A percentile compares a stretch with the other conserved stretches of the same genome.
These are phyloP conservation scores for Erodium texanum DNA, from an alignment of 441 rosid species.

Conservation along the genomic window DNA sequence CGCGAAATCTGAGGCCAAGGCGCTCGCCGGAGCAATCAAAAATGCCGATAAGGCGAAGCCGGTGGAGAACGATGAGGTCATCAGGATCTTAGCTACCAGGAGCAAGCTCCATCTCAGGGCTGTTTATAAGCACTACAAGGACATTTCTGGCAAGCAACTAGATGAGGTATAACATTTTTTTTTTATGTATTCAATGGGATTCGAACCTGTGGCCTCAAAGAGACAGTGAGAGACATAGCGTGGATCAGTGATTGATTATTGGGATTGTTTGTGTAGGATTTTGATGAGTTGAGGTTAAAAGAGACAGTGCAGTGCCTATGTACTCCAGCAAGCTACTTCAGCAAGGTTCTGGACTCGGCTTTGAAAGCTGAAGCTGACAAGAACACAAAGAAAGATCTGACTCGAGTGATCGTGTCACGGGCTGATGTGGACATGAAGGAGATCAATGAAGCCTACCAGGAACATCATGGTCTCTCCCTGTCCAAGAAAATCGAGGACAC, in stretches of 20 bases:
- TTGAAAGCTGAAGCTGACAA: constrained; percentile 42
- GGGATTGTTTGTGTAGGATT: constrained; percentile 38
- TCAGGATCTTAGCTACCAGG: constrained; percentile 61
- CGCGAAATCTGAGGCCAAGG: constrained; percentile 22
- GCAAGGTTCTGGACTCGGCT: constrained; percentile 69
- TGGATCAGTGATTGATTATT: no score
- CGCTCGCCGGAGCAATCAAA: constrained; percentile 31
- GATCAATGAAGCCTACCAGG: constrained; percentile 39
- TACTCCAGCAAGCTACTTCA: constrained; percentile 53
- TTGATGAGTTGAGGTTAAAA: constrained; percentile 33
- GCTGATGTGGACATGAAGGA: constrained; percentile 56
- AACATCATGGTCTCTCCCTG: constrained; percentile 38
- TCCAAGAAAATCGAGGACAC: constrained; percentile 38
- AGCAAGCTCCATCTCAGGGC: constrained; percentile 62
- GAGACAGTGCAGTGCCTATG: constrained; percentile 56
- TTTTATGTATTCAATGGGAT: no score
- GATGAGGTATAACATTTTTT: no score
- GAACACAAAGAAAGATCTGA: constrained; percentile 45
- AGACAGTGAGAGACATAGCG: no score
- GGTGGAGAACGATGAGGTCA: constrained; percentile 51
- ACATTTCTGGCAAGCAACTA: constrained; percentile 37
- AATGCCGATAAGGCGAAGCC: constrained; percentile 17
- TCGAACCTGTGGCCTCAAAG: no score
- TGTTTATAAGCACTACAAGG: constrained; percentile 38
- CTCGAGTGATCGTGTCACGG: constrained; percentile 63